These are phyloP conservation scores for Leccinum boreale DNA, from an alignment of 768 basidiomycete genomes.

Conservation along the genomic window DNA sequence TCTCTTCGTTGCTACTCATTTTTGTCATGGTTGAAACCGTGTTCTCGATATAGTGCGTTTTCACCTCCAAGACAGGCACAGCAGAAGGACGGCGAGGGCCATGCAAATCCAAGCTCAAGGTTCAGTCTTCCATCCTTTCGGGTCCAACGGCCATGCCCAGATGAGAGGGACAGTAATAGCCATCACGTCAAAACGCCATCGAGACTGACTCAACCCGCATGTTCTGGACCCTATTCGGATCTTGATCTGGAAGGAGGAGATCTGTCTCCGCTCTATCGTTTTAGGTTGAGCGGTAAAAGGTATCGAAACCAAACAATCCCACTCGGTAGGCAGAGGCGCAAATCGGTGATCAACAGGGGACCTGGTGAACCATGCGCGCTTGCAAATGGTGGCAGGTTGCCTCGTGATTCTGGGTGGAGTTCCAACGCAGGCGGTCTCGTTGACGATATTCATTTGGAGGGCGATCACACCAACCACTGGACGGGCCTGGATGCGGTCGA, in stretches of 20 bases:
- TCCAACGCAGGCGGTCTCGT: background rate
- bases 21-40: conserved; percentile 11
- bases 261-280: background rate
- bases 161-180: background rate
- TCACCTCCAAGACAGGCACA: conserved; percentile 10
- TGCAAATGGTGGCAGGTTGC: background rate
- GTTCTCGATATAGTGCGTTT: conserved; percentile 4
- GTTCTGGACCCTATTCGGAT: background rate
- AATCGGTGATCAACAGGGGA: background rate
- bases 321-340: background rate
- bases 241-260: conserved; percentile 3
- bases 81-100: background rate
- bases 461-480: background rate
- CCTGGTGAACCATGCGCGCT: background rate
- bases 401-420: background rate
- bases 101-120: conserved; percentile 10
- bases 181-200: conserved; percentile 2
- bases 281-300: background rate
- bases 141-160: conserved; percentile 15
- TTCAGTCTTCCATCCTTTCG: conserved; percentile 19
- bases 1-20: conserved; percentile 3
- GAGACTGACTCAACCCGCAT: background rate
- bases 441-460: background rate
- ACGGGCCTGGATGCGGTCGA: background rate
- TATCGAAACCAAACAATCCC: background rate